Evolutionary conservation across 495 filamentous ascomycete species (phyloP).

Genomic region (Aspergillus mulundensis): DNA sequence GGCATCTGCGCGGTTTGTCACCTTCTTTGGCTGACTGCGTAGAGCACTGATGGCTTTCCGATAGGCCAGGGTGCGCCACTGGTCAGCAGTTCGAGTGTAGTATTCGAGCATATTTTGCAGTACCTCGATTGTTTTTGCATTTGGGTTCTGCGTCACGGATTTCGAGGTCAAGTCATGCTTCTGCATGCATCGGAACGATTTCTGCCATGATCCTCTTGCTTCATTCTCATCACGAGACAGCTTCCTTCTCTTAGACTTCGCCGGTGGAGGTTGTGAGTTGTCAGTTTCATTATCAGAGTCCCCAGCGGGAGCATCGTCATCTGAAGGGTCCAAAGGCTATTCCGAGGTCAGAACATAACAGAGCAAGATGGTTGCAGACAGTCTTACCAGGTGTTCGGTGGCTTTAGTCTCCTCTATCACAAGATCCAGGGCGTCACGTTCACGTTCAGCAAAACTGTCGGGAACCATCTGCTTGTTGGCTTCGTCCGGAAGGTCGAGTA

Average conservation of each 20-base stretch:
- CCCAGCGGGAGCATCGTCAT: constrained; percentile 21
- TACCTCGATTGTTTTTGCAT: constrained; percentile 70
- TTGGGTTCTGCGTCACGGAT: constrained; percentile 57
- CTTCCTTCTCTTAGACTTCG: constrained; percentile 34
- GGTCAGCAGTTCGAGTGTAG: constrained; percentile 68
- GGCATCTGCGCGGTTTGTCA: constrained; percentile 68
- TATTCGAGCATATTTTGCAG: constrained; percentile 79
- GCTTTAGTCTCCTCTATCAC: constrained; percentile 55
- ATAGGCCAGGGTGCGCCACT: constrained; percentile 79
- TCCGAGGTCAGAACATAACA: background rate
- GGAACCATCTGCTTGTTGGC: background rate
- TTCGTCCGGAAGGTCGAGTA: background rate
- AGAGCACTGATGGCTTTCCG: constrained; percentile 74
- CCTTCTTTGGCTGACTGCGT: constrained; percentile 59
- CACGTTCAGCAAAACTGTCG: constrained; percentile 4
- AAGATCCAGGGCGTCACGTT: constrained; percentile 51
- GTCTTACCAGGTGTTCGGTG: constrained; percentile 50
- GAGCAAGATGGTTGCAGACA: background rate
- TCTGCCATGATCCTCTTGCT: constrained; percentile 35
- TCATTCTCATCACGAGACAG: constrained; percentile 8
- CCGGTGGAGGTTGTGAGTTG: constrained; percentile 14
- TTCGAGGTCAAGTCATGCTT: constrained; percentile 43
- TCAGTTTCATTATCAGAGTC: constrained; percentile 21
- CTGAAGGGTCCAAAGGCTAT: constrained; percentile 40
- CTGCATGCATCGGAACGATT: constrained; percentile 66